A percentile compares a stretch with the other conserved stretches of the same genome.
Conservation (phyloP, 169 alveolate genomes). For the Babesia ovis region DNA sequence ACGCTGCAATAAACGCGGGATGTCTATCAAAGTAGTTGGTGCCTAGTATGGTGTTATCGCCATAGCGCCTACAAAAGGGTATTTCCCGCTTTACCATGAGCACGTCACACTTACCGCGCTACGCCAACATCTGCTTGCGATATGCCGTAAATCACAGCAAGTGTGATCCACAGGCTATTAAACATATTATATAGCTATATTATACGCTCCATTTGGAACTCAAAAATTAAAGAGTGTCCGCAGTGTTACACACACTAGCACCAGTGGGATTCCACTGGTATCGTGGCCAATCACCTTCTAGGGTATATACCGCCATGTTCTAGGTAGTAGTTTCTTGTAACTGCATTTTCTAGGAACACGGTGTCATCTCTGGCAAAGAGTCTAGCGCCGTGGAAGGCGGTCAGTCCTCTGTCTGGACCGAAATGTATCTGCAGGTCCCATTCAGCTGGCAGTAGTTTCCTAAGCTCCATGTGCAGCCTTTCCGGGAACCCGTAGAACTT, state of each 20-base stretch:
- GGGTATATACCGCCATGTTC: slow-evolving; percentile 57
- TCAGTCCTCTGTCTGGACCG: slow-evolving; percentile 38
- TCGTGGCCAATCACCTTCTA: neutral
- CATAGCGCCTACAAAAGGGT: too few species aligned
- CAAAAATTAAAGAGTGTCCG: too few species aligned
- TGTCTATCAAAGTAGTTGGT: too few species aligned
- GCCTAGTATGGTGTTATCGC: too few species aligned
- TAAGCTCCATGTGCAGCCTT: slow-evolving; percentile 48
- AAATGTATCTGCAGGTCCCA: slow-evolving; percentile 56
- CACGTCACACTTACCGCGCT: too few species aligned
- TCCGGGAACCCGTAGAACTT: slow-evolving; percentile 52
- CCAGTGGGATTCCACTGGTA: too few species aligned
- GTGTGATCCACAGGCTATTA: slow-evolving; percentile 21
- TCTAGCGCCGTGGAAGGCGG: slow-evolving; percentile 68
- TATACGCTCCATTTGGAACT: slow-evolving; percentile 4
- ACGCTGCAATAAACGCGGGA: too few species aligned
- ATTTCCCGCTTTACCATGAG: too few species aligned
- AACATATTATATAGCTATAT: slow-evolving; percentile 15
- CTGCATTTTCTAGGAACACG: slow-evolving; percentile 44
- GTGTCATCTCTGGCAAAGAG: slow-evolving; percentile 52
- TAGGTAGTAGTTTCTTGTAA: slow-evolving; percentile 55
- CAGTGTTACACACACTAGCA: too few species aligned
- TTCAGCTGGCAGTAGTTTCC: slow-evolving; percentile 53
- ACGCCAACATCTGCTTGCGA: slow-evolving; percentile 2
- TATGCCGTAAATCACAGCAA: slow-evolving; percentile 25